phyloP scores from a whole-genome alignment of 148 eudicot genomes.

The Agrostemma githago region DNA sequence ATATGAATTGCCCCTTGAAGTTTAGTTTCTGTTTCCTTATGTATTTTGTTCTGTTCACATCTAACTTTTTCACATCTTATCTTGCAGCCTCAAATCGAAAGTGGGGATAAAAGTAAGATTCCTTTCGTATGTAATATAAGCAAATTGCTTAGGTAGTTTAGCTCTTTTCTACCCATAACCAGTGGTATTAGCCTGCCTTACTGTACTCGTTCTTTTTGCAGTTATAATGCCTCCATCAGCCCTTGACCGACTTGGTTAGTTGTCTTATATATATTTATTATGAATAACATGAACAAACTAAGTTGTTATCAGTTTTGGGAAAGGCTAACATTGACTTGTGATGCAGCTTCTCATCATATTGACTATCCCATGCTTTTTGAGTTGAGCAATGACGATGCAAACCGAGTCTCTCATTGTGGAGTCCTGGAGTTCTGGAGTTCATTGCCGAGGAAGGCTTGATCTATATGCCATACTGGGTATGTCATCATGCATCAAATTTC shows the following conservation, averaged over 20 bases:
- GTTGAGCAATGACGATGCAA: conserved; percentile 63
- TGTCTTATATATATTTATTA: neutral
- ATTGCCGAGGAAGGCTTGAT: conserved; percentile 98
- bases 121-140: neutral
- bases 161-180: neutral
- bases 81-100: conserved; percentile 89
- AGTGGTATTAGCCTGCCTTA: conserved; percentile 9
- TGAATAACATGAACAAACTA: neutral
- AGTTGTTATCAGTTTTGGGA: neutral
- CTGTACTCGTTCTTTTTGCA: conserved; percentile 30
- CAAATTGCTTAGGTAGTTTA: neutral
- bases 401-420: conserved; percentile 82
- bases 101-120: conserved; percentile 85
- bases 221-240: conserved; percentile 99
- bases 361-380: conserved; percentile 95
- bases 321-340: conserved; percentile 13
- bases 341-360: conserved; percentile 79
- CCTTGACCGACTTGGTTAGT: conserved; percentile 93
- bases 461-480: conserved; percentile 97
- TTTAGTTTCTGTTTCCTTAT: neutral
- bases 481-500: conserved; percentile 11
- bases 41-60: neutral
- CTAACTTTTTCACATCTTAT: conserved; percentile 5
- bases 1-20: neutral
- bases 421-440: conserved; percentile 92